A percentile compares a stretch with the other conserved stretches of the same genome.
phyloP scores from a whole-genome alignment of 2,329 filamentous ascomycete species.

The Lachnellula willkommii region DNA sequence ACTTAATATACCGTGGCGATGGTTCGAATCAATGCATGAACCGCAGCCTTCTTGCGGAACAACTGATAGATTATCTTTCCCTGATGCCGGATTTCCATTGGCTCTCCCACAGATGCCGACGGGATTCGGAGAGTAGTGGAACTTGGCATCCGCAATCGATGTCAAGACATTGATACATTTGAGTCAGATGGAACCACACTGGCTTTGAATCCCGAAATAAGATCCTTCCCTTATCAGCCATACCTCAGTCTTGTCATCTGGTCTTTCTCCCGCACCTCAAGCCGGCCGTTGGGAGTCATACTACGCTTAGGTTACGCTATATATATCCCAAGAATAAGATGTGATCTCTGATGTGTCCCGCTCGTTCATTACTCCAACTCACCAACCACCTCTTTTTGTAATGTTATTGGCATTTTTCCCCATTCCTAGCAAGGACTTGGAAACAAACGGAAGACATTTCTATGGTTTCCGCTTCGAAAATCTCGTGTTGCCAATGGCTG shows the following conservation, averaged over 20 bases:
- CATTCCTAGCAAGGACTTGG: background rate
- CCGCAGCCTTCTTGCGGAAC: background rate
- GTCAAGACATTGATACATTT: background rate
- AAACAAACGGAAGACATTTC: background rate
- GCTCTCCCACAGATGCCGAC: background rate
- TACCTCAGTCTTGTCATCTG: background rate
- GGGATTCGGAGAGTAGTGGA: background rate
- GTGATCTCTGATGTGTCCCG: background rate
- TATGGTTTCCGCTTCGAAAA: background rate
- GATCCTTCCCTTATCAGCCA: background rate
- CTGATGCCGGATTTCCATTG: background rate
- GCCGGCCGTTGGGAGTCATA: background rate
- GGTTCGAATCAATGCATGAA: background rate
- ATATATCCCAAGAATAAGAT: background rate
- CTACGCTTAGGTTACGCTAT: background rate
- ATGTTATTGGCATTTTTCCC: background rate
- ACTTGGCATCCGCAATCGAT: background rate
- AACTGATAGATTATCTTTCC: background rate
- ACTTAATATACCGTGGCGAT: background rate
- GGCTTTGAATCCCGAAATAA: background rate
- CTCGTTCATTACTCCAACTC: background rate
- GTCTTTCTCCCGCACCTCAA: background rate
- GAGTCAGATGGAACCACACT: background rate
- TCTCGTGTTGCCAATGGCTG: background rate
- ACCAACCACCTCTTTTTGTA: background rate